These are phyloP conservation scores for Ganoderma multipileum DNA, from an alignment of 1,284 basidiomycete genomes.

Conservation along the genomic window DNA sequence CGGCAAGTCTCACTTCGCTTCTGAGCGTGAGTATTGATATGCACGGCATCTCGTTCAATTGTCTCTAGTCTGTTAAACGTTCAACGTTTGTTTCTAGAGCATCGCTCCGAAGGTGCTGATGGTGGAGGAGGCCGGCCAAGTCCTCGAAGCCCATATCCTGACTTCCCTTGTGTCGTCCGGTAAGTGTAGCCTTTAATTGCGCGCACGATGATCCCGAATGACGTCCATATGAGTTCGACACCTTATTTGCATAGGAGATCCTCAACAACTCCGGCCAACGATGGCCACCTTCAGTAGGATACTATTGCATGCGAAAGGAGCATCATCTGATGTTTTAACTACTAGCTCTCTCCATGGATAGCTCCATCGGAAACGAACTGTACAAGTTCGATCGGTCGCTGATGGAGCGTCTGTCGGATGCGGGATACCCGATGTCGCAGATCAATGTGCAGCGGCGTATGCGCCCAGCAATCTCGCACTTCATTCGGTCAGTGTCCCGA, in stretches of 20 bases:
- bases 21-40: slow-evolving; percentile 53
- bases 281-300: slow-evolving; percentile 66
- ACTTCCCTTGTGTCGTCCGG: slow-evolving; percentile 58
- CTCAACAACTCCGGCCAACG: slow-evolving; percentile 71
- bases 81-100: slow-evolving; percentile 36
- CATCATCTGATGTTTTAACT: neutral
- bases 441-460: slow-evolving; percentile 51
- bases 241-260: slow-evolving; percentile 36
- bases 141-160: slow-evolving; percentile 78
- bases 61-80: neutral
- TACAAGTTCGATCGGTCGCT: slow-evolving; percentile 54
- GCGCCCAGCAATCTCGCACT: slow-evolving; percentile 51
- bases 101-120: slow-evolving; percentile 42
- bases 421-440: slow-evolving; percentile 49
- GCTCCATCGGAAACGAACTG: slow-evolving; percentile 41
- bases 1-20: slow-evolving; percentile 65
- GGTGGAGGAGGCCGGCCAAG: slow-evolving; percentile 72
- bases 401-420: slow-evolving; percentile 53
- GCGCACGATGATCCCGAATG: neutral
- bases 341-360: slow-evolving; percentile 50
- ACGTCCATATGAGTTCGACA: slow-evolving; percentile 27
- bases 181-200: neutral
- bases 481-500: slow-evolving; percentile 41
- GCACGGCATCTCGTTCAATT: neutral
- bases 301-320: no score